A percentile compares a stretch with the other conserved stretches of the same genome.
These are phyloP conservation scores for Zymoseptoria brevis DNA, from an alignment of 2,329 filamentous ascomycete species.

Conservation along the genomic window DNA sequence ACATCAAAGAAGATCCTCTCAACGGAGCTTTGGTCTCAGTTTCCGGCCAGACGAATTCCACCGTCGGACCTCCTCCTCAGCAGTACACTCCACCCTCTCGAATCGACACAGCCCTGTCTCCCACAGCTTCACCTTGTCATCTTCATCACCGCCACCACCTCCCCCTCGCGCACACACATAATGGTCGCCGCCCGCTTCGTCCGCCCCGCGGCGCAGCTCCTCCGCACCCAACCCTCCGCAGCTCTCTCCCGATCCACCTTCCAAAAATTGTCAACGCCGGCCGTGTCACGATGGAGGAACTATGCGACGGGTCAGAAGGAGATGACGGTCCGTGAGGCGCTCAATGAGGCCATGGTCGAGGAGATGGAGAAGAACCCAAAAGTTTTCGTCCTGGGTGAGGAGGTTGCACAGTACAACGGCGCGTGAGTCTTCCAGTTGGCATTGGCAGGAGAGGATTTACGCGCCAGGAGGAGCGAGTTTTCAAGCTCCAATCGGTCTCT, in stretches of 20 bases:
- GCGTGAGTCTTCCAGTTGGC: conserved; percentile 47
- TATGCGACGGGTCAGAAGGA: conserved; percentile 70
- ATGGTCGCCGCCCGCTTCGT: conserved; percentile 57
- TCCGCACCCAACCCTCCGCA: conserved; percentile 49
- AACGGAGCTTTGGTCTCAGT: not conserved
- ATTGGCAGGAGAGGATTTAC: not conserved
- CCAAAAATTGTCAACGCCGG: conserved; percentile 41
- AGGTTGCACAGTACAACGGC: conserved; percentile 99
- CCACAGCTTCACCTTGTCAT: not conserved
- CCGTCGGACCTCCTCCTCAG: not conserved
- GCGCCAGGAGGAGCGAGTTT: not conserved
- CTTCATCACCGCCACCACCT: not conserved
- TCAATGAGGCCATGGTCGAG: conserved; percentile 96
- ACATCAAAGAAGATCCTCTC: not conserved
- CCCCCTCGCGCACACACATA: conserved; percentile 6
- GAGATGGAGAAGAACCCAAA: conserved; percentile 92
- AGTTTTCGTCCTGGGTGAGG: conserved; percentile 93
- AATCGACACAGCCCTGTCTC: not conserved
- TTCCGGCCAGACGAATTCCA: not conserved
- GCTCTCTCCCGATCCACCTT: conserved; percentile 45
- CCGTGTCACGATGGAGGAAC: conserved; percentile 41
- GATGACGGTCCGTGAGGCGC: conserved; percentile 91
- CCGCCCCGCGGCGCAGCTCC: conserved; percentile 55
- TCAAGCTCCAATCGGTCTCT: not conserved
- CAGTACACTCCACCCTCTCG: not conserved